Percentiles rank a stretch among this genome's conserved stretches.
phyloP scores from a whole-genome alignment of 495 filamentous ascomycete species.

The Podospora anserina region DNA sequence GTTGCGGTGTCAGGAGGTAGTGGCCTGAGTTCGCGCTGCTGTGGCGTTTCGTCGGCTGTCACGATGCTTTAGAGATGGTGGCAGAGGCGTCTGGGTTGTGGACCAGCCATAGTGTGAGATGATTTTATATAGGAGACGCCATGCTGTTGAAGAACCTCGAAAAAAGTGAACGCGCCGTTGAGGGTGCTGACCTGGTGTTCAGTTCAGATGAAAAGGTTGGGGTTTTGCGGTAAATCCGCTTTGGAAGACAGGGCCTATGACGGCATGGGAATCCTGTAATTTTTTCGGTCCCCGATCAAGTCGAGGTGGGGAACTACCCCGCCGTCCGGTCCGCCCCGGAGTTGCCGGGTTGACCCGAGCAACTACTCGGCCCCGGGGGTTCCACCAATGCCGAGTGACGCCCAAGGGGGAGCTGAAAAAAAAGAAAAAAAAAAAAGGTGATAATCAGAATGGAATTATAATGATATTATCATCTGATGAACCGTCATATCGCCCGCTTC shows the following conservation, averaged over 20 bases:
- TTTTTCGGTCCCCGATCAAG: neutral
- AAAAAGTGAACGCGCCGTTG: neutral
- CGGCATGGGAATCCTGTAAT: constrained; percentile 16
- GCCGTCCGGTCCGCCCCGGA: constrained; percentile 8
- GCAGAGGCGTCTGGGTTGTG: constrained; percentile 4
- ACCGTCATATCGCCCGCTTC: neutral
- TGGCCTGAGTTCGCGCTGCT: neutral
- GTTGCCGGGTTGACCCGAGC: constrained; percentile 21
- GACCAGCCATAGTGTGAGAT: constrained; percentile 15
- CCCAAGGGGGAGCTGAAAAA: too few relatives aligned
- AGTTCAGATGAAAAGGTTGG: constrained; percentile 11
- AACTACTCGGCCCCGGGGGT: constrained; percentile 6
- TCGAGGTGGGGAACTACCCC: constrained; percentile 9
- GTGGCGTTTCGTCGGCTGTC: neutral
- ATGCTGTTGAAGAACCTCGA: constrained; percentile 1
- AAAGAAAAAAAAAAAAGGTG: too few relatives aligned
- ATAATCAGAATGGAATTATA: too few relatives aligned
- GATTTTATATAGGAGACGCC: constrained; percentile 8
- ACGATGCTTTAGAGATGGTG: neutral
- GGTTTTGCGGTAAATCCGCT: neutral
- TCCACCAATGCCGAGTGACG: neutral
- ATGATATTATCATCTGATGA: neutral
- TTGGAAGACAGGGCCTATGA: constrained; percentile 14
- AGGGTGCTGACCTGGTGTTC: neutral
- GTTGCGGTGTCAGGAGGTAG: neutral